Evolutionary conservation across 495 filamentous ascomycete genomes (phyloP), one percentile per base, ranked within the genome.

Genomic region (Xylaria sp.): DNA sequence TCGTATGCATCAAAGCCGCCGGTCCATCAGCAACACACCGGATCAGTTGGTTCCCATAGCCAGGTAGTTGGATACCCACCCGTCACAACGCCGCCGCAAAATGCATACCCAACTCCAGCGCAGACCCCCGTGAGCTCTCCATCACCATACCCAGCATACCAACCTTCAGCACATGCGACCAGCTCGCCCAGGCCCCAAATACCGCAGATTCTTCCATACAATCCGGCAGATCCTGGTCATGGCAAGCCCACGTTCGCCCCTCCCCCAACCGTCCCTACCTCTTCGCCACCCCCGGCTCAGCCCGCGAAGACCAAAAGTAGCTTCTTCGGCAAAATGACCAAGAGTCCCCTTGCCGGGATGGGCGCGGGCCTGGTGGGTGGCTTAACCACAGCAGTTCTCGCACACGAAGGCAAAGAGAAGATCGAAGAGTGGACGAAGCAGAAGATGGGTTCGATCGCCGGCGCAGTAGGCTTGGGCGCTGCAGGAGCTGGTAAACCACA

Each of bases 381-480:
- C 17, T 37, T 70, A 12, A 21, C 68, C 0, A 61, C 55, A 19
- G 44, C 46, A 17, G 68, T 52, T n/a, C 58, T 63, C 17, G 58
- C 33, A n/a, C 31, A 70, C 8, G 61, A 70, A 26, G 68, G 68
- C 7, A 70, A 70, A 31, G 68, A 57, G n/a, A 70, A 70, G 48
- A 43, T 70, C 15, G 46, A 53, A 29, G 59, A 58, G 5, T 70
- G 68, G 68, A 57, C 58, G 21, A 62, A 63, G 68, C 61, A 62
- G 46, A 70, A 70, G 59, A 62, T 70, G 46, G 68, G 24, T 3
- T 63, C 59, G n/a, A n/a, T 70, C 5, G 50, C 59, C 3, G 48
- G 68, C 11, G 68, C 33, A 17, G 58, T 61, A 17, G 58, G 67
- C 1, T 40, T 69, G 19, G 24, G 26, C 17, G 33, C 64, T 31